These are phyloP conservation scores for Pichia thaimueangensis DNA, from an alignment of 805 yeast genomes.

Conservation along the genomic window DNA sequence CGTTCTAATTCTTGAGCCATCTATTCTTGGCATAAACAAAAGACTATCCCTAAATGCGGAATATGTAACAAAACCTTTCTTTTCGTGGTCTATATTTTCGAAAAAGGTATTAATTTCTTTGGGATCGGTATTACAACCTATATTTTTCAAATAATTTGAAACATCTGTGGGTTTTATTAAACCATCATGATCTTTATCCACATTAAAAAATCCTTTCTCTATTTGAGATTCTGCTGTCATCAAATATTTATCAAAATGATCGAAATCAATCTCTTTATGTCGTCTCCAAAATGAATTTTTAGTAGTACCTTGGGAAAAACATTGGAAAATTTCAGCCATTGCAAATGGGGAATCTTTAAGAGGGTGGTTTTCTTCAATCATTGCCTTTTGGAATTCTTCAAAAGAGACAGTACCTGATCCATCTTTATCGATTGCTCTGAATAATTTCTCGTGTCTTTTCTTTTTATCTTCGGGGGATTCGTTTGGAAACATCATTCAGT, in stretches of 20 bases:
- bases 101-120: constrained; percentile 51
- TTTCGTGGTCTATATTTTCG: constrained; percentile 45
- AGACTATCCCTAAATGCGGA: constrained; percentile 84
- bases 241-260: constrained; percentile 62
- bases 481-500: constrained; percentile 10
- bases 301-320: constrained; percentile 31
- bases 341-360: constrained; percentile 55
- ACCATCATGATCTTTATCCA: constrained; percentile 74
- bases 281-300: constrained; percentile 10
- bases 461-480: constrained; percentile 21
- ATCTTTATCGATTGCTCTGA: constrained; percentile 37
- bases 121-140: constrained; percentile 48
- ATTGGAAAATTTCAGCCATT: constrained; percentile 47
- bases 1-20: constrained; percentile 71
- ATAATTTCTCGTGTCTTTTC: constrained; percentile 35
- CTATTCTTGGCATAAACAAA: constrained; percentile 71
- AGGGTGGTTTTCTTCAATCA: constrained; percentile 52
- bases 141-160: constrained; percentile 50
- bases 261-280: constrained; percentile 46
- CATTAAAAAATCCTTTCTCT: constrained; percentile 54
- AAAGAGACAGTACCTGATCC: constrained; percentile 44
- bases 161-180: constrained; percentile 60
- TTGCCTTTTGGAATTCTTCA: constrained; percentile 41
- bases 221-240: constrained; percentile 66
- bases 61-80: constrained; percentile 65